Percentiles rank a stretch among this genome's conserved stretches.
These are phyloP conservation scores for Penicillium sp. DNA, from an alignment of 2,329 filamentous ascomycete genomes.

Conservation along the genomic window DNA sequence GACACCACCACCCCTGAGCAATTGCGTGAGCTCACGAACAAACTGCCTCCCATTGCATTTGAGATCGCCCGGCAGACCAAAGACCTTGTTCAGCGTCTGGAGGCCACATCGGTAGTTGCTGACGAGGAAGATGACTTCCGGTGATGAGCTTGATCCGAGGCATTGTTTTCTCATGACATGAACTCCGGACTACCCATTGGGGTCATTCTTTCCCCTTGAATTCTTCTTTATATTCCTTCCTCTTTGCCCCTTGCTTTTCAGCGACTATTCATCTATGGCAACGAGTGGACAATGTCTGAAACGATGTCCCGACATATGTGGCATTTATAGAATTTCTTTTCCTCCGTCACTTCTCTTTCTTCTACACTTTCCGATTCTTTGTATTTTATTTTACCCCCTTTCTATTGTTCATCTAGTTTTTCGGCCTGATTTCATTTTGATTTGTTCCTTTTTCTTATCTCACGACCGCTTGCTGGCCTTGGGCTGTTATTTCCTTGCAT, in stretches of 20 bases:
- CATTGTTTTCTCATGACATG: neutral
- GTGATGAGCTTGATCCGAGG: constrained; percentile 19
- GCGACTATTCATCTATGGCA: constrained; percentile 25
- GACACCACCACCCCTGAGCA: constrained; percentile 56
- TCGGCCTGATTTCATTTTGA: neutral
- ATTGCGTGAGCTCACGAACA: constrained; percentile 60
- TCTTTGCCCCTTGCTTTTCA: constrained; percentile 22
- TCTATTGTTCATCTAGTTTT: neutral
- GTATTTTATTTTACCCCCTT: constrained; percentile 7
- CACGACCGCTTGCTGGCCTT: neutral
- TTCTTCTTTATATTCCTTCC: constrained; percentile 9
- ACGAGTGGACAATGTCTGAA: constrained; percentile 26
- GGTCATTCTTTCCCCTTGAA: constrained; percentile 3
- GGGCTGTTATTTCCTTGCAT: neutral
- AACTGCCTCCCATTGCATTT: constrained; percentile 79
- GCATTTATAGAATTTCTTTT: constrained; percentile 14
- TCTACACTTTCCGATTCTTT: neutral
- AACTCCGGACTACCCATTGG: neutral
- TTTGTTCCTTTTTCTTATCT: neutral
- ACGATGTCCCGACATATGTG: constrained; percentile 23
- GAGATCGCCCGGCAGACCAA: constrained; percentile 80
- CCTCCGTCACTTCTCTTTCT: constrained; percentile 9
- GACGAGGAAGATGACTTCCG: constrained; percentile 43
- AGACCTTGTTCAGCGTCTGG: constrained; percentile 59
- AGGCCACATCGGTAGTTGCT: constrained; percentile 30